Evolutionary conservation across 2,329 filamentous ascomycete species (phyloP), one percentile per base, ranked within the genome.

Genomic region (Cryphonectria naterciae): DNA sequence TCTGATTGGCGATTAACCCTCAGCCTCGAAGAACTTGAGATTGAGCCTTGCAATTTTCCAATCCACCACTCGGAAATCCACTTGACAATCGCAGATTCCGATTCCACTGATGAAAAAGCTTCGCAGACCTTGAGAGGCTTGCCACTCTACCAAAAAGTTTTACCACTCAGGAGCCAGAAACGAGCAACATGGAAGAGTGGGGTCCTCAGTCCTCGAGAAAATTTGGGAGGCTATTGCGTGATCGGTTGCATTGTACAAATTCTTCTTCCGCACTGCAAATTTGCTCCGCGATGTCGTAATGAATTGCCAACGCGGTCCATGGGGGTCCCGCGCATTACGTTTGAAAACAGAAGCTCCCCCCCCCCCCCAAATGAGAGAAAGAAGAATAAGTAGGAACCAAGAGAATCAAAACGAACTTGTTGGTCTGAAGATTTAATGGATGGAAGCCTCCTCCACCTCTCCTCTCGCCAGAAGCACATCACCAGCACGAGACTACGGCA

Each of bases 401-500:
- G 22, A 4, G 52, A 11, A 0, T 32, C 11, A 58, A 28, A 2
- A 58, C 54, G 32, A n/a, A n/a, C 58, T 32, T 39, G 15, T 39
- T 39, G 11, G 4, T n/a, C n/a, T 32, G 15, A 15, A 39, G 11
- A 49, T 13, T 15, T 35, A 7, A 32, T 32, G 32, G 28, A 39
- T 39, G 58, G 58, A 61, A 39, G 2, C 2, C 35, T 61, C 35
- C 2, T 61, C 35, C 2, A 39, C 17, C 35, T 39, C 58, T 19
- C 58, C 25, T 19, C 58, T 61, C 13, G 32, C 58, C 15, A 39
- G 13, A 25, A 5, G 32, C 32, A 25, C 58, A 61, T 19, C 22
- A n/a, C 32, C 58, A 61, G 58, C 32, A 61, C 58, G 19, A n/a
- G 32, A 61, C 32, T 61, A 61, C 58, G 58, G 58, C 58, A 35